These are phyloP conservation scores for Tricholoma terreum DNA, from an alignment of 768 basidiomycete species.

Conservation along the genomic window DNA sequence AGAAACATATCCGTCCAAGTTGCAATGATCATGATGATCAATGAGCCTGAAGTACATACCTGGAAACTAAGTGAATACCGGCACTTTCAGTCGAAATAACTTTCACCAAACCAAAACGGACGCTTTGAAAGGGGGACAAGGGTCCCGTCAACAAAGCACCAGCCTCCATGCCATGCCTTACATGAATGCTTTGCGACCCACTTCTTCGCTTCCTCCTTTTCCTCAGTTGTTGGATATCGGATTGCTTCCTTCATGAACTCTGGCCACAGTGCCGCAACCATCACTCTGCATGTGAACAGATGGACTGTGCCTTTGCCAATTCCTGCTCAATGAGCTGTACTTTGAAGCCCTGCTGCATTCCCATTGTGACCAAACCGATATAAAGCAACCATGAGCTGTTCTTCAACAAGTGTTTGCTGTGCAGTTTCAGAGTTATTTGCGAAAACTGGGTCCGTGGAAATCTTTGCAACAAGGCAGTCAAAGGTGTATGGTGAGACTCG, in stretches of 20 bases:
- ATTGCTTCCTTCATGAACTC: not conserved
- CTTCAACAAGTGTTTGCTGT: not conserved
- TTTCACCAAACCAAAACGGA: constrained; percentile 23
- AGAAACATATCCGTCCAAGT: not conserved
- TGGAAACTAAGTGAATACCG: constrained; percentile 23
- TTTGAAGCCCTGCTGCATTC: not conserved
- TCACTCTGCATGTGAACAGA: not conserved
- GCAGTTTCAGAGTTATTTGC: not conserved
- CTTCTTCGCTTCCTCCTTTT: not conserved
- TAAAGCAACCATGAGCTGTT: not conserved
- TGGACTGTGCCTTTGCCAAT: not conserved
- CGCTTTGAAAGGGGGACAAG: constrained; percentile 6
- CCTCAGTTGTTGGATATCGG: not conserved
- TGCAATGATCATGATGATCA: too few relatives aligned
- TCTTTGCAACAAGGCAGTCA: not conserved
- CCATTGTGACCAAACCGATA: not conserved
- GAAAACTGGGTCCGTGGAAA: not conserved
- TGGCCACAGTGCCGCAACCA: not conserved
- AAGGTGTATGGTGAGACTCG: not conserved
- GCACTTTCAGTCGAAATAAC: constrained; percentile 23
- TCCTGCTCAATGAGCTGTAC: not conserved
- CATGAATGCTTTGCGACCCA: not conserved
- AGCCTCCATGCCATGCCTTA: not conserved
- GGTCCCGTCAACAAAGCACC: not conserved
- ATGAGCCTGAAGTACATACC: too few relatives aligned